Evolutionary conservation across 345 rosid species (phyloP).

Genomic region (Corymbia maculata): DNA sequence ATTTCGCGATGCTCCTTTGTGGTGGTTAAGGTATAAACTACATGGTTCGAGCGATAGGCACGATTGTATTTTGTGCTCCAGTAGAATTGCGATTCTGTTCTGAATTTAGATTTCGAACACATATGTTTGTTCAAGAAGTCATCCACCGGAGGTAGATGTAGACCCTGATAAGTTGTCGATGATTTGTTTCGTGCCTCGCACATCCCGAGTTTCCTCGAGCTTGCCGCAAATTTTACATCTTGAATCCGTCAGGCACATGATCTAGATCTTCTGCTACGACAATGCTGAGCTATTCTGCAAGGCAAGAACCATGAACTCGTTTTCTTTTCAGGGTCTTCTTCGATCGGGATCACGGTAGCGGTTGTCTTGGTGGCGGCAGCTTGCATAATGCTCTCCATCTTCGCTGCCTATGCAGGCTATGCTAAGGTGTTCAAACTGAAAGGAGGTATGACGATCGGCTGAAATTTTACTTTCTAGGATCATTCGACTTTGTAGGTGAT

Average conservation of each 20-base stretch:
- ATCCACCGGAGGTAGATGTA: background rate
- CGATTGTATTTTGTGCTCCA: background rate
- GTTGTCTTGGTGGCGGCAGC: background rate
- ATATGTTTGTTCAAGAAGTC: background rate
- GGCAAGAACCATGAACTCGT: background rate
- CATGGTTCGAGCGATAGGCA: background rate
- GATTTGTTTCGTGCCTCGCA: background rate
- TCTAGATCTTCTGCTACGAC: background rate
- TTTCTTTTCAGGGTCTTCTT: background rate
- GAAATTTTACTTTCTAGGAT: background rate
- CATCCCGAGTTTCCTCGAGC: rapidly evolving
- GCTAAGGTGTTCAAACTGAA: background rate
- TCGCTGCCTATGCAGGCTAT: background rate
- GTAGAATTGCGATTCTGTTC: background rate
- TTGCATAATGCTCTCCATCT: background rate
- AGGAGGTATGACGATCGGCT: background rate
- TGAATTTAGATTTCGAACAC: background rate
- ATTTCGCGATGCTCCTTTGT: background rate
- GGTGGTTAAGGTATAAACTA: background rate
- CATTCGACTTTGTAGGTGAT: background rate
- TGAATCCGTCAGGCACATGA: background rate
- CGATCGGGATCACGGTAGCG: background rate
- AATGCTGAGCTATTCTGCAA: background rate
- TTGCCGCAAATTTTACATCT: rapidly evolving
- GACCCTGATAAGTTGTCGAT: background rate